Evolutionary conservation across 1,284 basidiomycete species (phyloP).

Genomic region (Trichosporon sp.): DNA sequence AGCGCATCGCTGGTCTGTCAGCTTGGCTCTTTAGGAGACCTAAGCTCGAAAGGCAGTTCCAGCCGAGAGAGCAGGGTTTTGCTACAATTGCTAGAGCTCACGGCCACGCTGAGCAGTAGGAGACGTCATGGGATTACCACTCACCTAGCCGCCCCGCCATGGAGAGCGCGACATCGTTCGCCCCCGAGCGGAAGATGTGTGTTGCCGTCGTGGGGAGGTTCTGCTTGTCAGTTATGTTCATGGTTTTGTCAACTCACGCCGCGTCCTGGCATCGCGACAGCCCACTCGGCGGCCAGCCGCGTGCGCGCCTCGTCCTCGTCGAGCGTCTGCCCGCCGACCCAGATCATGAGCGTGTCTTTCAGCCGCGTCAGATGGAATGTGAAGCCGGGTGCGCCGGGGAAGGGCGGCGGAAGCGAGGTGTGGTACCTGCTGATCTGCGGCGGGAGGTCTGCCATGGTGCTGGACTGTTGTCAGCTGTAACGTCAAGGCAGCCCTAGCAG

Average conservation of each 20-base stretch:
- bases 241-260: slow-evolving; percentile 51
- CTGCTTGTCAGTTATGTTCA: slow-evolving; percentile 28
- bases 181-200: slow-evolving; percentile 67
- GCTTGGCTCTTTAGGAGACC: background rate
- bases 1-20: slow-evolving; percentile 42
- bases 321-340: slow-evolving; percentile 66
- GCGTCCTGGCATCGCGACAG: slow-evolving; percentile 73
- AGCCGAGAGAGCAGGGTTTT: too few species aligned
- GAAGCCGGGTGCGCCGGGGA: slow-evolving; percentile 62
- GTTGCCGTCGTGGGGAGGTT: slow-evolving; percentile 64
- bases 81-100: too few species aligned
- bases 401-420: slow-evolving; percentile 42
- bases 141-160: slow-evolving; percentile 79
- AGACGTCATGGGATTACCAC: slow-evolving; percentile 33
- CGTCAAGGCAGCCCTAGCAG: background rate
- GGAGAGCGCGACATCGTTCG: slow-evolving; percentile 67
- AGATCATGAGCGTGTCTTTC: slow-evolving; percentile 75
- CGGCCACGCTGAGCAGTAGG: too few species aligned
- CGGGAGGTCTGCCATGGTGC: slow-evolving; percentile 19
- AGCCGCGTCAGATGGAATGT: slow-evolving; percentile 70
- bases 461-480: background rate
- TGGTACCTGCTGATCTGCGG: slow-evolving; percentile 41
- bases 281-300: slow-evolving; percentile 73
- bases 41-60: too few species aligned
- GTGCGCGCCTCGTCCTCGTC: slow-evolving; percentile 56